A percentile compares a stretch with the other conserved stretches of the same genome.
Conservation (phyloP, 192 early-diverging fungal genomes). For the Funneliformis mosseae region DNA sequence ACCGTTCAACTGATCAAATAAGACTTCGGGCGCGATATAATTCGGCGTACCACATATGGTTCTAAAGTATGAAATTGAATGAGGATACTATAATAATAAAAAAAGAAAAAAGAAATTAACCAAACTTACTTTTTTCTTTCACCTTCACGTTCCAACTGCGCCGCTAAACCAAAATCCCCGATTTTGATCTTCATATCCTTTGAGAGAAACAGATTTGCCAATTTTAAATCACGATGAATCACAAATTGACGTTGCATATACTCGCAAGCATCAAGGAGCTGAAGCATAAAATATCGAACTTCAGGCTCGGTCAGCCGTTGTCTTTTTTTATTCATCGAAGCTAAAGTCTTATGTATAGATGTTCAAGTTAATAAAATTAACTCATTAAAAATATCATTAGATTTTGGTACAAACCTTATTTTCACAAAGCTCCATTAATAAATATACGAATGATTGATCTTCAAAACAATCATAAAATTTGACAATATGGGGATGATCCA, state of each 20-base stretch:
- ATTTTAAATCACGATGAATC: slow-evolving; percentile 95
- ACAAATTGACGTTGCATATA: slow-evolving; percentile 82
- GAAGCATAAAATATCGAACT: slow-evolving; percentile 82
- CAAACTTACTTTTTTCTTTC: slow-evolving; percentile 86
- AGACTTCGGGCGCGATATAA: slow-evolving; percentile 96
- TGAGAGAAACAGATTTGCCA: slow-evolving; percentile 90
- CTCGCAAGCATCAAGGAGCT: slow-evolving; percentile 75
- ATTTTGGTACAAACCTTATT: slow-evolving; percentile 58
- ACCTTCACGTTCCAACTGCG: slow-evolving; percentile 69
- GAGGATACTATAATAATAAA: not conserved
- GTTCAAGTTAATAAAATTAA: not conserved
- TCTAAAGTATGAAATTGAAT: slow-evolving; percentile 40
- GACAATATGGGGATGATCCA: slow-evolving; percentile 82
- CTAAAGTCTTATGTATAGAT: slow-evolving; percentile 68
- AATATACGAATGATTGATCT: slow-evolving; percentile 82
- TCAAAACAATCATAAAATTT: slow-evolving; percentile 84
- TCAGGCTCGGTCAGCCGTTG: slow-evolving; percentile 87
- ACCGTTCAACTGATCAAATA: slow-evolving; percentile 75
- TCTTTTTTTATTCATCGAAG: slow-evolving; percentile 76
- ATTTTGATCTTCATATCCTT: slow-evolving; percentile 84
- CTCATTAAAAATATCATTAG: not conserved
- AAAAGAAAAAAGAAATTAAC: not conserved
- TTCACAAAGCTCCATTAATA: slow-evolving; percentile 91
- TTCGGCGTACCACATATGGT: slow-evolving; percentile 97
- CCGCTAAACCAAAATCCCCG: slow-evolving; percentile 95